A percentile compares a stretch with the other conserved stretches of the same genome.
These are phyloP conservation scores for Zostera marina DNA, from an alignment of 116 monocot species.

Conservation along the genomic window DNA sequence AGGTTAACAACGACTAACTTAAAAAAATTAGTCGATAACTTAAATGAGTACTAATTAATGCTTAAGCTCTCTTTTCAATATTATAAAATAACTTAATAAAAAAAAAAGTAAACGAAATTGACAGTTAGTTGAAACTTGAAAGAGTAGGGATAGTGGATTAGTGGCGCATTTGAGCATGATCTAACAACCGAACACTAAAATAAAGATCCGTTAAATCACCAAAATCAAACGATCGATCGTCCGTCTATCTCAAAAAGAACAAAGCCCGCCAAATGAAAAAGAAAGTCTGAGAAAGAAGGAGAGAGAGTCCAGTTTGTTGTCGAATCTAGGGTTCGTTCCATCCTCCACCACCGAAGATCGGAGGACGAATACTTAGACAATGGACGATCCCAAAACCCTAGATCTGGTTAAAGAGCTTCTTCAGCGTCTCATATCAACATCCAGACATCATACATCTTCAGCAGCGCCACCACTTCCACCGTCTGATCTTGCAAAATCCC, in stretches of 20 bases:
- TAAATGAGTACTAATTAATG: no score
- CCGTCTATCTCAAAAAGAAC: background rate
- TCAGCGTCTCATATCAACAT: conserved; percentile 45
- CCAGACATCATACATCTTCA: background rate
- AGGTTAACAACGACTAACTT: no score
- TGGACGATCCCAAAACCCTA: conserved; percentile 29
- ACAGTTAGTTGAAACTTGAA: no score
- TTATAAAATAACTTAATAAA: no score
- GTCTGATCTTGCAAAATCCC: conserved; percentile 10
- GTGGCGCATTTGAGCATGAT: no score
- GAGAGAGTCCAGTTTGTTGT: background rate
- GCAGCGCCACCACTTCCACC: conserved; percentile 1
- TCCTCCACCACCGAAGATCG: background rate
- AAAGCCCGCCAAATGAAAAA: background rate
- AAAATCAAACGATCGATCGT: background rate
- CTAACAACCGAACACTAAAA: no score
- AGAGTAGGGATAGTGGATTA: no score
- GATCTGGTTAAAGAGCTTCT: conserved; percentile 79
- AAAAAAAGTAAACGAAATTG: no score
- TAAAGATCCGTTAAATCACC: no score
- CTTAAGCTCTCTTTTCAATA: no score
- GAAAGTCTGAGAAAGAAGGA: background rate
- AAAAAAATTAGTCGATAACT: no score
- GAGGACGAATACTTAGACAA: background rate
- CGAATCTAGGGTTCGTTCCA: background rate